Evolutionary conservation across 257 asterid species (phyloP).

Genomic region (Primulina tabacum): DNA sequence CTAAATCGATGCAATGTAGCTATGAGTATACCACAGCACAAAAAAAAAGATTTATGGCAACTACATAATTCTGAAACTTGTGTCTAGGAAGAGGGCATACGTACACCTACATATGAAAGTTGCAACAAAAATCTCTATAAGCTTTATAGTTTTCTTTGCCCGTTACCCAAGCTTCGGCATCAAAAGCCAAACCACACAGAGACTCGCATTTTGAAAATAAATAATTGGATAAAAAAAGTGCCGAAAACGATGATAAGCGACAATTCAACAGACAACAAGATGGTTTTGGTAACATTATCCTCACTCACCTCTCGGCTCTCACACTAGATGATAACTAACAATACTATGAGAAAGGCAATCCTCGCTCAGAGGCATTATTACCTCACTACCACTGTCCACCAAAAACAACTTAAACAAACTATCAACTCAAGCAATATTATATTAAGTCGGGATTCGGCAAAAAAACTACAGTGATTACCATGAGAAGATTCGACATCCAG

Average conservation of each 20-base stretch:
- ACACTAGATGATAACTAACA: not conserved
- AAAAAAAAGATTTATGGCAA: too few species aligned
- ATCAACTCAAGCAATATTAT: slow-evolving; percentile 9
- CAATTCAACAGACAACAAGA: not conserved
- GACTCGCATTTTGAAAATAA: not conserved
- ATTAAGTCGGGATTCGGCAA: not conserved
- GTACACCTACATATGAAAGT: too few species aligned
- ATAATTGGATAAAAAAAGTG: too few species aligned
- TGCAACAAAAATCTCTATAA: not conserved
- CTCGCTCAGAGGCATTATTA: not conserved
- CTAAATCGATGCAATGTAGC: too few species aligned
- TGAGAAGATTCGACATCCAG: slow-evolving; percentile 67
- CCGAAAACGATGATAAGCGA: not conserved
- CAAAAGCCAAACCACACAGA: not conserved
- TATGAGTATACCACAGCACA: too few species aligned
- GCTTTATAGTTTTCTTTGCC: not conserved
- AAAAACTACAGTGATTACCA: slow-evolving; percentile 36
- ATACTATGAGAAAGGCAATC: not conserved
- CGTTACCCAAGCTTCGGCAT: too few species aligned
- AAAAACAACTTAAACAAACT: slow-evolving; percentile 3
- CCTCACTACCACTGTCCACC: not conserved
- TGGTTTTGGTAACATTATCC: not conserved
- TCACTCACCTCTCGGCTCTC: not conserved
- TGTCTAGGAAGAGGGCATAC: too few species aligned
- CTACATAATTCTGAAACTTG: too few species aligned